phyloP scores from a whole-genome alignment of 257 asterid species.

The Solanum sejunctum region DNA sequence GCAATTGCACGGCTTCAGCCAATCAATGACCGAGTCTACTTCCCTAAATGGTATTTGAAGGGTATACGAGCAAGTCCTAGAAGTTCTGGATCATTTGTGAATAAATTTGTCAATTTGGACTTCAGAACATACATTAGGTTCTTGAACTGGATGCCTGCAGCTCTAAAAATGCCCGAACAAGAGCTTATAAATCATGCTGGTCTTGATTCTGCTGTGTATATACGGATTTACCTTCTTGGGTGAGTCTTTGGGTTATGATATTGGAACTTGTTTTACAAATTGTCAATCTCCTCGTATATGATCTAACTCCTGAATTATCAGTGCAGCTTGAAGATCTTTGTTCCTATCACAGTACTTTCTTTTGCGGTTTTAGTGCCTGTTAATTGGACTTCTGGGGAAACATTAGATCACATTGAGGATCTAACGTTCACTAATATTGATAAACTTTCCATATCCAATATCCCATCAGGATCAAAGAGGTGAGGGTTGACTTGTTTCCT shows the following conservation, averaged over 20 bases:
- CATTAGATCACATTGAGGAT: slow-evolving; percentile 40
- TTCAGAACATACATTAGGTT: slow-evolving; percentile 36
- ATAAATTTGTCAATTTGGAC: slow-evolving; percentile 43
- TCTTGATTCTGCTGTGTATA: slow-evolving; percentile 71
- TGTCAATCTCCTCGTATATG: background rate
- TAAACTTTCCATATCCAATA: slow-evolving; percentile 10
- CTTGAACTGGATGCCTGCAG: slow-evolving; percentile 89
- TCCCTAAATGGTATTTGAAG: slow-evolving; percentile 76
- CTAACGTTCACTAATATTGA: slow-evolving; percentile 5
- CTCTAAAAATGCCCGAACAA: slow-evolving; percentile 70
- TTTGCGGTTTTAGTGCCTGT: slow-evolving; percentile 71
- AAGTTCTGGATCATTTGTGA: slow-evolving; percentile 28
- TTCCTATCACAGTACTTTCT: slow-evolving; percentile 63
- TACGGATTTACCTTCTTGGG: slow-evolving; percentile 84
- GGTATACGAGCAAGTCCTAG: slow-evolving; percentile 57
- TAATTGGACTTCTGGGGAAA: slow-evolving; percentile 58
- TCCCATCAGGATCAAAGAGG: slow-evolving; percentile 9
- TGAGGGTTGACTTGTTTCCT: slow-evolving; percentile 1
- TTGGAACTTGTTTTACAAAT: background rate
- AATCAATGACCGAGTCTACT: slow-evolving; percentile 63
- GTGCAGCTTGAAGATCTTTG: slow-evolving; percentile 77
- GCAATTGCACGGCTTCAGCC: slow-evolving; percentile 77
- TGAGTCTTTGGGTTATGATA: slow-evolving; percentile 17
- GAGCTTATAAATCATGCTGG: slow-evolving; percentile 83
- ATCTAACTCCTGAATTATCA: background rate